Evolutionary conservation across 345 rosid genomes (phyloP).

Genomic region (Euphorbia peplus): DNA sequence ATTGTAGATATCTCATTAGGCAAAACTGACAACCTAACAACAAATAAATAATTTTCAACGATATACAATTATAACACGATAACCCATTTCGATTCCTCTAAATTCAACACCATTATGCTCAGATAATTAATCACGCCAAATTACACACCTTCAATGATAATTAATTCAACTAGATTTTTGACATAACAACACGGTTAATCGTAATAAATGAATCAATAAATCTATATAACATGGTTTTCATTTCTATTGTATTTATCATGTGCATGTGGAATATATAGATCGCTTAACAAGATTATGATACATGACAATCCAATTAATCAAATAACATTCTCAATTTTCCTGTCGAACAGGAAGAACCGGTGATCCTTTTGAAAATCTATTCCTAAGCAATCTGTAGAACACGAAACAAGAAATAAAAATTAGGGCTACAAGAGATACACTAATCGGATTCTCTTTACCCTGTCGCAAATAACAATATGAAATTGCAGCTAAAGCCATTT

Average conservation of each 20-base stretch:
- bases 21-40: too few species aligned
- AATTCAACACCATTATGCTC: too few species aligned
- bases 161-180: too few species aligned
- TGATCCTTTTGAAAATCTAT: not conserved
- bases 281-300: too few species aligned
- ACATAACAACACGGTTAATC: too few species aligned
- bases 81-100: too few species aligned
- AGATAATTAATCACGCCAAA: too few species aligned
- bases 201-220: not conserved
- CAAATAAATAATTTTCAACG: too few species aligned
- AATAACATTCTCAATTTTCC: not conserved
- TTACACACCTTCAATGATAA: too few species aligned
- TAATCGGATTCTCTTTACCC: slow-evolving; percentile 5
- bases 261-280: not conserved
- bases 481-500: not conserved
- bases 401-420: not conserved
- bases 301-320: not conserved
- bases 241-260: not conserved
- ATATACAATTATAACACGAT: too few species aligned
- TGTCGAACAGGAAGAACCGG: not conserved
- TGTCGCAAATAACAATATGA: not conserved
- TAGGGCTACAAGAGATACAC: not conserved
- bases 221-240: not conserved
- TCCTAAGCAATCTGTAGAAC: not conserved
- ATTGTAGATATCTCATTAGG: too few species aligned